Evolutionary conservation across 495 filamentous ascomycete genomes (phyloP), one percentile per base, ranked within the genome.

Genomic region (Penicillium antarcticum): DNA sequence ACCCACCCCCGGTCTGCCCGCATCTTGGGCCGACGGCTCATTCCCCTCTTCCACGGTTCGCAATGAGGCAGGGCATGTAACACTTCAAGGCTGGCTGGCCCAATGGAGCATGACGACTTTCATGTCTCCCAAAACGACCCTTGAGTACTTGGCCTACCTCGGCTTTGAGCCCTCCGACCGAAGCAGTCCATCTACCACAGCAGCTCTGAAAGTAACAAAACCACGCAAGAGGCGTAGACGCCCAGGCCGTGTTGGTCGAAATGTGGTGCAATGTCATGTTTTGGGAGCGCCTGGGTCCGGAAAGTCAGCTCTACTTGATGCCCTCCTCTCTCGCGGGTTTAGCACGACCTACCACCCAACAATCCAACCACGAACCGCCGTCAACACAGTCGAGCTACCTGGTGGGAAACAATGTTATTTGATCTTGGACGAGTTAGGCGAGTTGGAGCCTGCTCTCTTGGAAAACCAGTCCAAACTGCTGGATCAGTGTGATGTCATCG

Each of bases 51-150:
- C 88, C 4, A 95, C 95, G 11, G 91, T 97, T 13, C 86, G 90
- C 32, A 97, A 95, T 65, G 94, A 98, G 70, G 89, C 91, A 9
- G 92, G 92, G 1, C 81, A 97, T 68, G 91, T 98, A 55, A 98
- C 94, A 3, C 79, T 97, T 2, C 94, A 98, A 68, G 94, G 94
- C 4, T 98, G 94, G 94, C 80, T 98, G 14, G 95, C 94, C 4
- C 94, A 98, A 56, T 98, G 94, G 94, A 96, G 91, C 68, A 98
- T 98, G 94, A 98, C 95, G 0, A 98, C 94, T 2, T 98, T 97
- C 60, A 81, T 91, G 42, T 91, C 94, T 26, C 92, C 95, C 13
- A 92, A 91, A 63, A 97, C 91, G 0, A 97, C 94, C 0, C 73
- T 98, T 2, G 89, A 92, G 53, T 98, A 98, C 62, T 80, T 98